Conservation (phyloP, 345 rosid genomes). For the Heritiera fomes region DNA sequence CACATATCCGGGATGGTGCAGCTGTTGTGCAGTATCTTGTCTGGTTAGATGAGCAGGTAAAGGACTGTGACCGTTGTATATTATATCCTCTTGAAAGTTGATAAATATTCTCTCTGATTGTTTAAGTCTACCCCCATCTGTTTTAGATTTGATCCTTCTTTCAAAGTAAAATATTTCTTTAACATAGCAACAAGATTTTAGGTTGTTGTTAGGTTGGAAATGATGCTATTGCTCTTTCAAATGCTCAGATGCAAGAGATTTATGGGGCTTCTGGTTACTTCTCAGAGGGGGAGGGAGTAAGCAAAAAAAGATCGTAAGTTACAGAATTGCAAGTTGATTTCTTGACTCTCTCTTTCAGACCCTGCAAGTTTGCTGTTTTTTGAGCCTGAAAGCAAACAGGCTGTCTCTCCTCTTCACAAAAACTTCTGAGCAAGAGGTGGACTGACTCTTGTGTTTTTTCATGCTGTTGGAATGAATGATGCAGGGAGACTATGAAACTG, state of each 20-base stretch:
- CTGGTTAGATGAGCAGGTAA: constrained; percentile 21
- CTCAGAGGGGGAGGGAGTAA: constrained; percentile 52
- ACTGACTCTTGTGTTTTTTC: not conserved
- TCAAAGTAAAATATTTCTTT: constrained; percentile 5
- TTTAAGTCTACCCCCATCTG: not conserved
- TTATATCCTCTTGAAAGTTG: not conserved
- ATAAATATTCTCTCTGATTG: not conserved
- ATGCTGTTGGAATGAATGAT: constrained; percentile 24
- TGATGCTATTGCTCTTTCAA: constrained; percentile 24
- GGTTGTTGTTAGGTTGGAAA: constrained; percentile 4
- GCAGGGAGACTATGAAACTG: constrained; percentile 64
- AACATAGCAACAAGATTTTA: not conserved
- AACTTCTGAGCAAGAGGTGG: not conserved
- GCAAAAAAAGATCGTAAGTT: constrained; percentile 36
- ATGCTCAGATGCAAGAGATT: constrained; percentile 74
- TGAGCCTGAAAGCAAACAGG: not conserved
- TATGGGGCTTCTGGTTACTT: constrained; percentile 98
- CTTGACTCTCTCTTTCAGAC: not conserved
- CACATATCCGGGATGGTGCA: constrained; percentile 97
- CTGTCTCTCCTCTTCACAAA: not conserved
- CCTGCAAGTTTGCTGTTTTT: not conserved
- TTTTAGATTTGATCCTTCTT: not conserved
- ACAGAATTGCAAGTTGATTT: constrained; percentile 40
- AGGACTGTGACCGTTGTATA: constrained; percentile 11
- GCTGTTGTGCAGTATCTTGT: constrained; percentile 89